Conservation (phyloP, 2,329 filamentous ascomycete genomes). For the Diaporthe humulicola region DNA sequence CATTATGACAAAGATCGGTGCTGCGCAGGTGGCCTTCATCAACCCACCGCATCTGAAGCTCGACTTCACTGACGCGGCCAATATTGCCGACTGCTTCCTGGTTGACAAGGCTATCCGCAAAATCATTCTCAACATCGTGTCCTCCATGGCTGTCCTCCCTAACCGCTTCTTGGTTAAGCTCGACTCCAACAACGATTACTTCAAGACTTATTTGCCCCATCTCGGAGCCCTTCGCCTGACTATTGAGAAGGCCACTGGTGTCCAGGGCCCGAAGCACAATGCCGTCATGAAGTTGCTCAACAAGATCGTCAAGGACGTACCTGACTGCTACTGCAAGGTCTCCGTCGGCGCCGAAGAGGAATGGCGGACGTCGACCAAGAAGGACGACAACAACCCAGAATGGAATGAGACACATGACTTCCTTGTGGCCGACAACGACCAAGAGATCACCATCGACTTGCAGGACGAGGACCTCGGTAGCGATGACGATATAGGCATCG, state of each 20-base stretch:
- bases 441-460: constrained; percentile 55
- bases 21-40: constrained; percentile 62
- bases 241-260: constrained; percentile 54
- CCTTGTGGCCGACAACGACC: constrained; percentile 59
- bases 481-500: constrained; percentile 60
- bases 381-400: constrained; percentile 56
- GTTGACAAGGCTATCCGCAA: constrained; percentile 59
- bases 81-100: constrained; percentile 57
- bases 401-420: constrained; percentile 65
- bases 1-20: constrained; percentile 55
- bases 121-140: constrained; percentile 58
- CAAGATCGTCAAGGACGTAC: constrained; percentile 59
- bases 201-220: constrained; percentile 60
- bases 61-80: constrained; percentile 61
- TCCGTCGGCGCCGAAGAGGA: constrained; percentile 56
- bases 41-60: constrained; percentile 60
- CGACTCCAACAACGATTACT: constrained; percentile 59
- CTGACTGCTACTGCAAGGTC: constrained; percentile 61
- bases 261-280: constrained; percentile 54
- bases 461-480: constrained; percentile 57
- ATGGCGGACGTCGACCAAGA: constrained; percentile 58
- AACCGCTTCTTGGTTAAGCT: constrained; percentile 64
- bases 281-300: constrained; percentile 50
- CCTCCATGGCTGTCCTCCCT: constrained; percentile 60
- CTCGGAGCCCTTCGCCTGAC: constrained; percentile 59